Evolutionary conservation across 768 basidiomycete species (phyloP), one percentile per base, ranked within the genome.

Genomic region (Astraeus odoratus): DNA sequence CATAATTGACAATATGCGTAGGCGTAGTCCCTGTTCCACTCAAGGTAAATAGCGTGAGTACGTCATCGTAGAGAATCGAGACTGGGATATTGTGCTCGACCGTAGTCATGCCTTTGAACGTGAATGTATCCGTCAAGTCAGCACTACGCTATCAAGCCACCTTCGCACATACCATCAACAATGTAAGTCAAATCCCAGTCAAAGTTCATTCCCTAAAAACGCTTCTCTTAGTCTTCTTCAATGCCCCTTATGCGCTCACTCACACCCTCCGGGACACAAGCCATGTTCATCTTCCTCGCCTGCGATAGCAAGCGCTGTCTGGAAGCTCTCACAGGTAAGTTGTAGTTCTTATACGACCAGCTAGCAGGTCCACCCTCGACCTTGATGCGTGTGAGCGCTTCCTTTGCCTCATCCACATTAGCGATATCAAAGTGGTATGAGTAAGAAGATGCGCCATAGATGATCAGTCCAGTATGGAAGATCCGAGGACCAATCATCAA

Each of bases 171-270:
- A 79, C 84, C 85, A 54, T 87, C 85, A n/a, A 84, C 64, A 44
- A 86, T 84, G 52, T 86, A 87, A 0, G 85, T 84, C 51, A 78
- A 60, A 53, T 86, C 83, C 85, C 85, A 87, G 53, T 87, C 84
- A 23, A 71, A 78, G 55, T 83, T 84, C 83, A 85, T 84, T 8
- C 85, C 85, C 69, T 72, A 39, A 31, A 48, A 35, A 40, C 10
- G 29, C 3, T 7, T 8, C 5, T 15, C 19, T 47, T 1, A 15
- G 15, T 10, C 8, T 5, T 25, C 37, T 22, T 9, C 20, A 2
- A 38, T 13, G 20, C 1, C 20, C 9, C 20, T 19, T 20, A 26
- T 6, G 23, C 30, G 10, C n/a, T 5, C 13, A 66, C 71, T 52
- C 34, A 73, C 71, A 30, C 83, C 84, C 61, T 86, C 84, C 0